phyloP scores from a whole-genome alignment of 495 filamentous ascomycete species.

The Penicillium cosmopolitanum region DNA sequence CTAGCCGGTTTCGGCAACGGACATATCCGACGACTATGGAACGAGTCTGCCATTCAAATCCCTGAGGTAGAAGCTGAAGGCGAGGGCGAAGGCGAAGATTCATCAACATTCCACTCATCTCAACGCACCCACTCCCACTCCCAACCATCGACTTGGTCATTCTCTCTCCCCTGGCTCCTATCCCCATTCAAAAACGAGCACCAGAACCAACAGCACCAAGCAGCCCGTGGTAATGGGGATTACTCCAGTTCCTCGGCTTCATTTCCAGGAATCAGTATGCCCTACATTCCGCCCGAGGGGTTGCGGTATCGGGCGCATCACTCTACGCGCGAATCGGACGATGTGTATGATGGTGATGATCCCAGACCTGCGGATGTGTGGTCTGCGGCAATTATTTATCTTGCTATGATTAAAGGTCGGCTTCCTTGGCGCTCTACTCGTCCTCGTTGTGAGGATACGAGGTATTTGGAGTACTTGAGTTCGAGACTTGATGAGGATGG shows the following conservation, averaged over 20 bases:
- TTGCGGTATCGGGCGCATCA: constrained; percentile 8
- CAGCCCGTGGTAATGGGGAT: neutral
- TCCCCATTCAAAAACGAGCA: constrained; percentile 3
- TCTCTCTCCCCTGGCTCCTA: constrained; percentile 20
- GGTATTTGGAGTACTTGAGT: constrained; percentile 82
- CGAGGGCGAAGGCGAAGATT: neutral
- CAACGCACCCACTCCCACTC: neutral
- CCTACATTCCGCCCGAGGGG: constrained; percentile 27
- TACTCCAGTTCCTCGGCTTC: constrained; percentile 13
- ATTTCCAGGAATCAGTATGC: constrained; percentile 22
- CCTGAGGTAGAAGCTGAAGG: constrained; percentile 1
- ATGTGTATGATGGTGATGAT: constrained; percentile 74
- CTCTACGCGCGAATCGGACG: constrained; percentile 65
- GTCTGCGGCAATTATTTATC: constrained; percentile 94
- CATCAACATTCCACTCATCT: neutral
- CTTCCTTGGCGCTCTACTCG: constrained; percentile 88
- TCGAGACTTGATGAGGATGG: constrained; percentile 81
- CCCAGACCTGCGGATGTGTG: constrained; percentile 91
- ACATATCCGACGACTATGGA: constrained; percentile 56
- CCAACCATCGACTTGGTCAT: constrained; percentile 20
- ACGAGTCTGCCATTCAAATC: constrained; percentile 14
- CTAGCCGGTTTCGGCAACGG: constrained; percentile 97
- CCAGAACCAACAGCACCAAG: neutral
- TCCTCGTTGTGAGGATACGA: constrained; percentile 80
- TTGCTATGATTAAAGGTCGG: constrained; percentile 90